Base-by-base conservation (phyloP, 2,329 filamentous ascomycete genomes). In the Exophiala viscosa region DNA sequence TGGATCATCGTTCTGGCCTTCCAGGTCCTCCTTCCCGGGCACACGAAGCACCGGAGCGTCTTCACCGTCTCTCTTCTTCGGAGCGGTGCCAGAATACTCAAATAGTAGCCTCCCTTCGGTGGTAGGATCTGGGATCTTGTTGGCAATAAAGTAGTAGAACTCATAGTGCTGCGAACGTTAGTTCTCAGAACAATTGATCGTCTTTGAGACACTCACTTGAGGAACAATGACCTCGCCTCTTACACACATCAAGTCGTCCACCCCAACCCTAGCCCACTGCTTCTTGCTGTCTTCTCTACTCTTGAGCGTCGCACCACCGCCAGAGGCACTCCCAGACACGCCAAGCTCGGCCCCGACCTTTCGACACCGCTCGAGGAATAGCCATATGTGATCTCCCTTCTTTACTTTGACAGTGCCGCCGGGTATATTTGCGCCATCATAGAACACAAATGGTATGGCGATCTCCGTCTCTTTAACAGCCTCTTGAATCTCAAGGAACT, bases 101-200 rank as follows among this genome's bases (percentile, higher is more conserved):
- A 99, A 97, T 8, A 99, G 75, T 5, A 82, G 75, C 46, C 87
- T 86, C 34, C 83, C 83, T n/a, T 88, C 85, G 1, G 87, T 88
- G 1, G 82, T 70, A 20, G 83, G 87, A 65, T 86, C 89, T 69
- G 69, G 65, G 3, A 75, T 62, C 47, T 68, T 64, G 58, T 97
- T 96, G 69, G 95, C 86, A 67, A 96, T 84, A 72, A 99, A 97
- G 73, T 92, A 93, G 69, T 97, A 93, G 68, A 99, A 90, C 60
- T 97, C 92, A 67, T 95, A 96, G 70, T 99, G 93, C 90, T 97
- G 66, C 42, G 3, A 34, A 33, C 2, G 5, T 4, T 31, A 47
- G 40, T 18, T 10, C 38, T 9, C n/a, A 15, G 15, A 4, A 15
- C 20, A 10, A 11, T 14, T 14, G 20, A 14, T 14, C 2, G 4